Conservation (phyloP, 1,284 basidiomycete genomes). For the Leccinum laetum region DNA sequence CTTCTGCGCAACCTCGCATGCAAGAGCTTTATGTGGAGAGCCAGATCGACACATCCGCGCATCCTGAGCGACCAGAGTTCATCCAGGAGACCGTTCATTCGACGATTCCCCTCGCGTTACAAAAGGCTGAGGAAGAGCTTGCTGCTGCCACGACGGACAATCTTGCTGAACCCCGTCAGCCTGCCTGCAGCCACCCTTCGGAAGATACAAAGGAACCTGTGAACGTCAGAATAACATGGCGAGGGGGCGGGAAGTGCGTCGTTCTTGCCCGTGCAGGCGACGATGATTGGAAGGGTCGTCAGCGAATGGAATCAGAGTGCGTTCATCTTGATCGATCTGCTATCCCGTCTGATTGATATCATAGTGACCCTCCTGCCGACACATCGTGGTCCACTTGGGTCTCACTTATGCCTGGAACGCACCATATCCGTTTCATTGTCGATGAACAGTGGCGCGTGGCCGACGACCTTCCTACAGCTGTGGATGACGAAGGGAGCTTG, state of each 20-base stretch:
- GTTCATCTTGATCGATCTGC: conserved; percentile 29
- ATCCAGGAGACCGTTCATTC: conserved; percentile 60
- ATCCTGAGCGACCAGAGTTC: conserved; percentile 36
- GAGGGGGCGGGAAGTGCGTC: conserved; percentile 59
- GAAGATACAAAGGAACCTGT: conserved; percentile 44
- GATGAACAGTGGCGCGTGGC: conserved; percentile 86
- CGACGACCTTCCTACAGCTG: conserved; percentile 85
- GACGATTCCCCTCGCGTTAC: conserved; percentile 59
- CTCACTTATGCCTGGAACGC: conserved; percentile 84
- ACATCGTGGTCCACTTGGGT: conserved; percentile 49
- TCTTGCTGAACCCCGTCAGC: conserved; percentile 22
- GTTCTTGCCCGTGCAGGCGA: conserved; percentile 68
- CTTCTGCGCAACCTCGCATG: conserved; percentile 31
- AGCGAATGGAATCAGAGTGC: conserved; percentile 62
- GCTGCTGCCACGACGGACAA: conserved; percentile 20
- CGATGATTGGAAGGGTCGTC: conserved; percentile 68
- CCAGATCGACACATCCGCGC: conserved; percentile 23
- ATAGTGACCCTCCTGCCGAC: conserved; percentile 33
- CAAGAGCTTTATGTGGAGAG: conserved; percentile 35
- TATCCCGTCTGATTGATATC: conserved; percentile 15
- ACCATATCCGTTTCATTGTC: conserved; percentile 96
- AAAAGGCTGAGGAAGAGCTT: conserved; percentile 37
- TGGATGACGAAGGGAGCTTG: conserved; percentile 93
- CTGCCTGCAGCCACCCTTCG: conserved; percentile 15
- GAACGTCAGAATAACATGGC: conserved; percentile 62